Evolutionary conservation across 176 grass and related monocot species (phyloP).

Genomic region (Oryza meyeriana): DNA sequence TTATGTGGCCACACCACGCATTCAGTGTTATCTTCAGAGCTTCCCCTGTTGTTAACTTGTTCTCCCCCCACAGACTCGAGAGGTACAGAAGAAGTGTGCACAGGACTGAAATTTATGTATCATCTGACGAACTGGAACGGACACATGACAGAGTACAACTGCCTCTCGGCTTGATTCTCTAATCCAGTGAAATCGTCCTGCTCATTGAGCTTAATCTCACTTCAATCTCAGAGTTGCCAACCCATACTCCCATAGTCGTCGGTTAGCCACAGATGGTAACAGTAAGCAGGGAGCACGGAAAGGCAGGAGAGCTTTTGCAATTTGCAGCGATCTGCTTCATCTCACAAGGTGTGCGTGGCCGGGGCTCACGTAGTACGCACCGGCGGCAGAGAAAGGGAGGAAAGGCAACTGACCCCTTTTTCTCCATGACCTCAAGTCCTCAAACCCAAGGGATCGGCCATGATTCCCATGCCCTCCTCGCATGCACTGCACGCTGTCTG

Average conservation of each 20-base stretch:
- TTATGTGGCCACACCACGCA: constrained; percentile 4
- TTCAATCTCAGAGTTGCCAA: background rate
- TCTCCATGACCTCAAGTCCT: background rate
- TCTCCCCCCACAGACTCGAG: background rate
- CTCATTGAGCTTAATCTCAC: background rate
- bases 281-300: background rate
- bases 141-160: background rate
- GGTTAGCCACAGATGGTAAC: background rate
- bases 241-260: background rate
- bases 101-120: background rate
- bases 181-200: background rate
- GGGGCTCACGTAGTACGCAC: background rate
- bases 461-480: background rate
- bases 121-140: background rate
- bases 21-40: background rate
- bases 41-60: background rate
- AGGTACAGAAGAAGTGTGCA: too few species aligned
- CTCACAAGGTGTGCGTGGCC: constrained; percentile 37
- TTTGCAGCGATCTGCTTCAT: background rate
- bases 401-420: constrained; percentile 5
- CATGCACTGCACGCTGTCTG: background rate
- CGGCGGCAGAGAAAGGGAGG: background rate
- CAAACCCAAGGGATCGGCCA: background rate
- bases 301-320: background rate
- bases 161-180: background rate